phyloP scores from a whole-genome alignment of 345 rosid species.

The Combretum micranthum region DNA sequence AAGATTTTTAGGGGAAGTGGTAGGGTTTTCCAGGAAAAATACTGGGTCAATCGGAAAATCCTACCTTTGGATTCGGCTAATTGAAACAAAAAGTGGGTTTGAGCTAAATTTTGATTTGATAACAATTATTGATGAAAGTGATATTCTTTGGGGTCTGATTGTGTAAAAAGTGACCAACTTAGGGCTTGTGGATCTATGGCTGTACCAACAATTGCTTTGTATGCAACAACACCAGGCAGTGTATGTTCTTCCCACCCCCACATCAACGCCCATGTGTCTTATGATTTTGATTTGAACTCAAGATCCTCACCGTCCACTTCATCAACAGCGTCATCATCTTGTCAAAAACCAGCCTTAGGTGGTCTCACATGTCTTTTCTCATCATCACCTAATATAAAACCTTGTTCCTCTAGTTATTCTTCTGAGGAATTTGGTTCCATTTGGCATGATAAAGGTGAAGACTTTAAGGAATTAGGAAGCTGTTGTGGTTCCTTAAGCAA shows the following conservation, averaged over 20 bases:
- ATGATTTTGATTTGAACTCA: constrained; percentile 63
- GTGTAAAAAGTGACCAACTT: neutral
- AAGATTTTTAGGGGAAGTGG: no score
- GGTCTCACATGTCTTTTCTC: constrained; percentile 83
- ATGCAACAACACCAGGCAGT: constrained; percentile 66
- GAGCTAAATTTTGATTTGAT: neutral
- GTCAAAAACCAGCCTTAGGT: constrained; percentile 50
- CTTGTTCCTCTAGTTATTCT: constrained; percentile 28
- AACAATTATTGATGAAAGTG: no score
- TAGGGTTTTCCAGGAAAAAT: no score
- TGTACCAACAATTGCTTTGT: constrained; percentile 75
- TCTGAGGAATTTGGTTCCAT: constrained; percentile 46
- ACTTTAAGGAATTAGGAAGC: constrained; percentile 58
- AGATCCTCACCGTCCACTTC: constrained; percentile 49
- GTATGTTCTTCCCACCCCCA: constrained; percentile 44
- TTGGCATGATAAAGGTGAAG: constrained; percentile 13
- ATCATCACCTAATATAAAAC: constrained; percentile 34
- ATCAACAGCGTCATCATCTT: constrained; percentile 25
- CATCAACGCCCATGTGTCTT: constrained; percentile 39
- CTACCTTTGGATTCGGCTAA: no score
- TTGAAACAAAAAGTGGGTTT: no score
- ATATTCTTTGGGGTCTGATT: no score
- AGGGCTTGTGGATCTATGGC: constrained; percentile 37
- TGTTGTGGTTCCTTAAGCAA: constrained; percentile 43
- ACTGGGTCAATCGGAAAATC: no score